Conservation (phyloP, 208 protist genomes). For the Porcisia deanei region DNA sequence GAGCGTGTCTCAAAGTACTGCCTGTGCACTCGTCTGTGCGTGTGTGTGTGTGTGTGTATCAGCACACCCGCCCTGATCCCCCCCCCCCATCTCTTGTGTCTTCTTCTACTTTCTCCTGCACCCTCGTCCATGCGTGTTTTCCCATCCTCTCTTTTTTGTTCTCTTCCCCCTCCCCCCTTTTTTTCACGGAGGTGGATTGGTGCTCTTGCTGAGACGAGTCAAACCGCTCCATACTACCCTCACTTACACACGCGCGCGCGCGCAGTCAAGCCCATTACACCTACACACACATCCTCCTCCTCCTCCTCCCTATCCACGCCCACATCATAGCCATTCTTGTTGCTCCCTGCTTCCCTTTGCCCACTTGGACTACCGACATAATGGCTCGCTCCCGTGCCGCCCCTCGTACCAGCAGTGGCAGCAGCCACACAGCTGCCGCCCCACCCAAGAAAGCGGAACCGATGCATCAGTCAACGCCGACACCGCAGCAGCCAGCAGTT, state of each 20-base stretch:
- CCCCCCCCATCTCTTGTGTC: not conserved
- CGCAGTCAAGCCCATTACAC: not conserved
- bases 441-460: slow-evolving; percentile 25
- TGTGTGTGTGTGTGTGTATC: too few relatives aligned
- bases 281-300: not conserved
- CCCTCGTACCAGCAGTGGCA: slow-evolving; percentile 25
- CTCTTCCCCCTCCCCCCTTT: not conserved
- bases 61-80: too few relatives aligned
- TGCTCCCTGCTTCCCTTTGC: not conserved
- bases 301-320: not conserved
- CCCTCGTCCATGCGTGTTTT: not conserved
- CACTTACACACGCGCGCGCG: not conserved
- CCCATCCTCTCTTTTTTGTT: not conserved
- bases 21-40: too few relatives aligned
- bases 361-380: not conserved
- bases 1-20: too few relatives aligned
- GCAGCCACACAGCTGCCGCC: slow-evolving; percentile 13
- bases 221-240: not conserved
- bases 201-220: too few relatives aligned
- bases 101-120: not conserved
- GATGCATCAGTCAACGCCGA: slow-evolving; percentile 20
- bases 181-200: not conserved
- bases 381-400: slow-evolving; percentile 73
- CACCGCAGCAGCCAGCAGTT: slow-evolving; percentile 45
- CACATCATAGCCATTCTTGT: too few relatives aligned